Base-by-base conservation (phyloP, 2,329 filamentous ascomycete genomes). In the Colletotrichum musicola region DNA sequence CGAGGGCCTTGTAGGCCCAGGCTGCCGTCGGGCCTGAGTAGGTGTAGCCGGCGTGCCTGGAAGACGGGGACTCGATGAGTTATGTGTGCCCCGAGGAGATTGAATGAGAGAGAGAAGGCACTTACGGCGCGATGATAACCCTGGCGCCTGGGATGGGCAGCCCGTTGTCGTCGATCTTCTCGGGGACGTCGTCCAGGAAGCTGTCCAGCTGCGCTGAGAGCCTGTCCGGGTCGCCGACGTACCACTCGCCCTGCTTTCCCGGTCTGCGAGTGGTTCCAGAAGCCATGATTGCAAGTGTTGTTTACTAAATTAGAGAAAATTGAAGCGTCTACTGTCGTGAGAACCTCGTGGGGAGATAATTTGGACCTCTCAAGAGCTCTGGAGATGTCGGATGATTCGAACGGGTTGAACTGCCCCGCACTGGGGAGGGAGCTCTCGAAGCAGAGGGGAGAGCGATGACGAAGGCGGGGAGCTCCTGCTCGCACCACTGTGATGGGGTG, bases 11-110 rank as follows among this genome's bases (percentile, higher is more conserved):
- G 82, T 98, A 99, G 9, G 96, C 96, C 90, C 94, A 98, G 50
- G 95, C 96, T 50, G 96, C 96, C 73, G 94, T 95, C 46, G 91
- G 89, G 7, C 96, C 96, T 4, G 96, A 99, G 84, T 95, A 98
- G 2, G 88, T 84, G 82, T 97, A 99, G 70, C 96, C 96, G 68
- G 96, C 96, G 79, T 99, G 96, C 69, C 95, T 98, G n/a, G n/a
- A n/a, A n/a, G n/a, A n/a, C n/a, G n/a, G n/a, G n/a, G n/a, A n/a
- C n/a, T n/a, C n/a, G n/a, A n/a, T n/a, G n/a, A n/a, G n/a, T n/a
- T n/a, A n/a, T n/a, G n/a, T n/a, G 79, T 99, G 96, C 69, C 95
- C 98, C 44, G 57, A 10, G 16, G 35, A 27, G 35, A 10, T 16
- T 16, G 6, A 60, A n/a, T 27, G 47, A 44, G 16, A 35, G 12